Base-by-base conservation (phyloP, 192 early-diverging fungal species). In the Umbelopsis sp. region DNA sequence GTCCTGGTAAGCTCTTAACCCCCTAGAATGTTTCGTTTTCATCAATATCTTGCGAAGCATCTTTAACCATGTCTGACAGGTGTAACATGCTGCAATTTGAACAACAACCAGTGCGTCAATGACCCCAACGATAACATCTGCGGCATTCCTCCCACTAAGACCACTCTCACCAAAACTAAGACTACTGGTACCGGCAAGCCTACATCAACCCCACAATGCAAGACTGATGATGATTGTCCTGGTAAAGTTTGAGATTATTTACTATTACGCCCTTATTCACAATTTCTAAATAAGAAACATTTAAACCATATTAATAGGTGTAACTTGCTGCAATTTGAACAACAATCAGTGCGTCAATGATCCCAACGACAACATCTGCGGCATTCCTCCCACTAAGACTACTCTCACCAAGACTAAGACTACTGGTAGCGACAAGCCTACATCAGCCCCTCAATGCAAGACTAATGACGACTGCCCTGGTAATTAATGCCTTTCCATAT, bases 331-430 rank as follows among this genome's bases (percentile, higher is more conserved):
- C 44, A 73, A 73, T 10, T 47, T 73, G 22, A 55, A 45, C 46
- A 73, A 41, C 30, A 73, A 68, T 7, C 49, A 58, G n/a, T 73
- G 72, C 46, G 72, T 73, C 45, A 50, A 68, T 35, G 72, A 73
- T 25, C 65, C 72, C 48, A 13, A 67, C 5, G 49, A 41, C 4
- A 73, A 45, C 52, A 73, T 73, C 27, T 73, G 72, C 22, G 72
- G 67, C 18, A 73, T 73, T n/a, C 45, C 46, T 18, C 71, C 71
- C 35, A 61, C 27, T 7, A 61, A 61, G 23, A 55, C 52, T 25
- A 55, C 20, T 10, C 37, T 41, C 10, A 52, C 51, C 22, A 52
- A 21, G 20, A 20, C 15, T 49, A 49, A 49, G 18, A 49, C 48
- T 30, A 61, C 55, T 61, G 30, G 55, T 13, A 61, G 2, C n/a